Conservation (phyloP, 306 rosid genomes). For the Medicago truncatula region MtrunA17r5.0-ANR NC_053048.1:47624001-47624500, state of each 20-base stretch:
- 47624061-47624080: slow-evolving; percentile 47
- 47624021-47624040: slow-evolving; percentile 61
- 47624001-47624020: slow-evolving; percentile 62
- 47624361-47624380: slow-evolving; percentile 74
- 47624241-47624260: slow-evolving; percentile 84
- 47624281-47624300: slow-evolving; percentile 82
- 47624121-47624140: slow-evolving; percentile 77
- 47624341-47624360: slow-evolving; percentile 75
- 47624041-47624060: slow-evolving; percentile 71
- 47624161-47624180: slow-evolving; percentile 69
- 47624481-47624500: slow-evolving; percentile 76
- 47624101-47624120: slow-evolving; percentile 91
- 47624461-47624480: slow-evolving; percentile 65
- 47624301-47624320: slow-evolving; percentile 66
- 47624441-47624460: slow-evolving; percentile 78
- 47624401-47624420: slow-evolving; percentile 91
- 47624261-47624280: slow-evolving; percentile 75
- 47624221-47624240: slow-evolving; percentile 79
- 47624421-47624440: slow-evolving; percentile 84
- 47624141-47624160: slow-evolving; percentile 70
- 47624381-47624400: slow-evolving; percentile 71
- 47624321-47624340: slow-evolving; percentile 73
- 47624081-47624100: slow-evolving; percentile 56
- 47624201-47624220: slow-evolving; percentile 85
- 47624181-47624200: slow-evolving; percentile 83